Conservation (phyloP, 1,284 basidiomycete species). For the Melampsora occidentalis region DNA sequence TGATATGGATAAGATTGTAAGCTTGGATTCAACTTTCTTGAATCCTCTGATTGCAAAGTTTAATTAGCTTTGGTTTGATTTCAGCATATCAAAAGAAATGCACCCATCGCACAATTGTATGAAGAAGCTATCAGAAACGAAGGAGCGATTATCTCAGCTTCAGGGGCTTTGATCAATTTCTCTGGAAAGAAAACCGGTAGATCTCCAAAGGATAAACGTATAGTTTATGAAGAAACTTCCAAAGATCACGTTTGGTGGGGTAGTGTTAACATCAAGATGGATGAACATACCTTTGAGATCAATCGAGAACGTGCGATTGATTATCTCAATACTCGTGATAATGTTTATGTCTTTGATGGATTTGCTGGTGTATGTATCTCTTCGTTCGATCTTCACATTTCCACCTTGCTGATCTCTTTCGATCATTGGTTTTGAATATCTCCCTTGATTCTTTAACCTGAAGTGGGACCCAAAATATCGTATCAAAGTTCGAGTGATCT, state of each 20-base stretch:
- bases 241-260: conserved; percentile 99
- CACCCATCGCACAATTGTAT: conserved; percentile 89
- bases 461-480: conserved; percentile 97
- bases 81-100: conserved; percentile 89
- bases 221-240: conserved; percentile 95
- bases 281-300: conserved; percentile 97
- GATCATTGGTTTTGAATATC: background rate
- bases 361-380: conserved; percentile 67
- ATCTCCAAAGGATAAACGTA: conserved; percentile 98
- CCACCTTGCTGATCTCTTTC: background rate
- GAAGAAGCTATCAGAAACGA: conserved; percentile 98
- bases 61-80: background rate
- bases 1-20: conserved; percentile 69
- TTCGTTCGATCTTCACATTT: background rate
- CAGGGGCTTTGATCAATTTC: conserved; percentile 98
- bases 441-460: conserved; percentile 8
- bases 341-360: conserved; percentile 98
- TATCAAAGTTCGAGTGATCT: conserved; percentile 99
- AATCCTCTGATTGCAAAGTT: background rate
- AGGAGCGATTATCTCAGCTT: conserved; percentile 93
- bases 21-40: background rate
- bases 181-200: conserved; percentile 99
- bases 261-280: conserved; percentile 99
- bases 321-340: conserved; percentile 96
- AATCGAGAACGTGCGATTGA: conserved; percentile 99